Conservation (phyloP, 441 rosid genomes). For the Corymbia calophylla region DNA sequence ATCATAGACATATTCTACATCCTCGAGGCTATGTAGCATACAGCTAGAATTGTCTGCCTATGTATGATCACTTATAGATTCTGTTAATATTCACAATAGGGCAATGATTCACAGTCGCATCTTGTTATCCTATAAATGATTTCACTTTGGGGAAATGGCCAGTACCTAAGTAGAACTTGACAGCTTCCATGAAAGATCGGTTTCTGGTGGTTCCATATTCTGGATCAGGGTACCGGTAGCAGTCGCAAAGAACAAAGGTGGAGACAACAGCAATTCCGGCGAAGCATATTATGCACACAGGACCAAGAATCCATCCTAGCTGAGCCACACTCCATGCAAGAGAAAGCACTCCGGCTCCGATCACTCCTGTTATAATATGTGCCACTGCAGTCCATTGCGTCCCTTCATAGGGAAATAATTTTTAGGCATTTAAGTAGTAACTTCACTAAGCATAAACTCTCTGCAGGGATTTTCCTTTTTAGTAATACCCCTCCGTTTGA, state of each 20-base stretch:
- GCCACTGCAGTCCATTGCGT: constrained; percentile 35
- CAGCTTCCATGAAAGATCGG: constrained; percentile 28
- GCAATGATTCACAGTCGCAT: background rate
- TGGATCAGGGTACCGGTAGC: constrained; percentile 33
- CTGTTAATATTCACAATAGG: background rate
- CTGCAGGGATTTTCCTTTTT: background rate
- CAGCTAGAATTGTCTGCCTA: background rate
- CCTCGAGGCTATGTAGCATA: background rate
- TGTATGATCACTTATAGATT: background rate
- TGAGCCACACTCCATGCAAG: constrained; percentile 41
- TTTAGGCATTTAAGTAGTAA: background rate
- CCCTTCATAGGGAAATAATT: constrained; percentile 11
- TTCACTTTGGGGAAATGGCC: background rate
- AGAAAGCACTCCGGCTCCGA: constrained; percentile 46
- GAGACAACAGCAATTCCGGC: constrained; percentile 16
- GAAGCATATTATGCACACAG: constrained; percentile 19
- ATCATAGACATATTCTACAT: background rate
- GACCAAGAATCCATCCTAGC: constrained; percentile 45
- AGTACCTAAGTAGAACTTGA: constrained; percentile 23
- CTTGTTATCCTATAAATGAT: background rate
- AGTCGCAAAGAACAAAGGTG: constrained; percentile 19
- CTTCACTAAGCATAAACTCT: background rate
- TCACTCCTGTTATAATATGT: constrained; percentile 37
- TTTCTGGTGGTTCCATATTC: constrained; percentile 26
- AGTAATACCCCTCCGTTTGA: background rate